Conservation (phyloP, 768 basidiomycete genomes). For the Boletus rubescentipes region DNA sequence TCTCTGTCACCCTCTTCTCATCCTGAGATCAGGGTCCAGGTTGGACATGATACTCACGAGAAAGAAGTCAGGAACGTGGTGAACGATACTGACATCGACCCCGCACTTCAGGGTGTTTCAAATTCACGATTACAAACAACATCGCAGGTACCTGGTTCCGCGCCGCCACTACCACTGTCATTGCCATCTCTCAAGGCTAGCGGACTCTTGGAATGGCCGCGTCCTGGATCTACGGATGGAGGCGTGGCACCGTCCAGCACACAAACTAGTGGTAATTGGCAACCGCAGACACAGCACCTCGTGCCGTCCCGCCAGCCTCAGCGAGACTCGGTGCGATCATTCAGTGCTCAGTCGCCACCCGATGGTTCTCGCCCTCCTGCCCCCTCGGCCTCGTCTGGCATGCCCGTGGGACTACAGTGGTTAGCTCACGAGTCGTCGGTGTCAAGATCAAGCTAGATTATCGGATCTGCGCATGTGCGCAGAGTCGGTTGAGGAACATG, state of each 20-base stretch:
- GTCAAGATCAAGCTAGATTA: constrained; percentile 24
- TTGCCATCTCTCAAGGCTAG: constrained; percentile 75
- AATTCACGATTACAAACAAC: constrained; percentile 20
- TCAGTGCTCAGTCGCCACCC: constrained; percentile 7
- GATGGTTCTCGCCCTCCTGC: constrained; percentile 19
- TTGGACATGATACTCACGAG: constrained; percentile 26
- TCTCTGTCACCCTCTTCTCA: constrained; percentile 17
- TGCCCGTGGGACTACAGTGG: constrained; percentile 72
- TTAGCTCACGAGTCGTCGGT: constrained; percentile 59
- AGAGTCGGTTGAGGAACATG: background rate
- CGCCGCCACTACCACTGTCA: constrained; percentile 45
- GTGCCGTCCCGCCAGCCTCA: constrained; percentile 17
- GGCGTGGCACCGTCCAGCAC: constrained; percentile 8
- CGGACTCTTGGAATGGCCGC: constrained; percentile 60
- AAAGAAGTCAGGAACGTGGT: constrained; percentile 26
- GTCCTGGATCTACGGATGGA: constrained; percentile 42
- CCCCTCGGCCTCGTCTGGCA: constrained; percentile 31
- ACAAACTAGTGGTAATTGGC: constrained; percentile 22
- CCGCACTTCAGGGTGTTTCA: constrained; percentile 27
- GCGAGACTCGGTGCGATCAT: constrained; percentile 20
- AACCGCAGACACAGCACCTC: constrained; percentile 22
- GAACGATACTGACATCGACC: constrained; percentile 32
- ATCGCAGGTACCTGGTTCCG: constrained; percentile 9
- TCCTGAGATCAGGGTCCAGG: constrained; percentile 18
- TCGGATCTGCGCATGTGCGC: background rate